Conservation (phyloP, 164 flowering plant genomes). For the Tetracentron sinense region DNA sequence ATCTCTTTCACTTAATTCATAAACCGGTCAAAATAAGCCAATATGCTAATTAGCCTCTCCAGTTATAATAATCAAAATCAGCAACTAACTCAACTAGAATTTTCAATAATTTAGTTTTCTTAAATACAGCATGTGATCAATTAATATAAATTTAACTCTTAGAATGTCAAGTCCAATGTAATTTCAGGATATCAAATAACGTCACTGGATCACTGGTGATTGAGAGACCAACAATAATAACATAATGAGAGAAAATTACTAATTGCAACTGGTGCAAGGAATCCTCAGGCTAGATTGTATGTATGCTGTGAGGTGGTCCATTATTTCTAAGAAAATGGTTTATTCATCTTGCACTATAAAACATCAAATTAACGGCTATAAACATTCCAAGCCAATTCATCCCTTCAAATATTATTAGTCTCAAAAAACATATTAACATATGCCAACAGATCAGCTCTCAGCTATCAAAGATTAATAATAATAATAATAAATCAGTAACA, state of each 20-base stretch:
- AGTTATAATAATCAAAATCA: not conserved
- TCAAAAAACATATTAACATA: too few species aligned
- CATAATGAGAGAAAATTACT: not conserved
- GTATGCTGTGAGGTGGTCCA: too few species aligned
- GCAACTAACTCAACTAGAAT: not conserved
- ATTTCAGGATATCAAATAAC: not conserved
- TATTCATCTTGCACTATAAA: too few species aligned
- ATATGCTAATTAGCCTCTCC: too few species aligned
- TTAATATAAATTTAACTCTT: too few species aligned
- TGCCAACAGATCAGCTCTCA: too few species aligned
- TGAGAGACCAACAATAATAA: not conserved
- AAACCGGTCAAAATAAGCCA: slow-evolving; percentile 5
- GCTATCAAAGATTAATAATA: too few species aligned
- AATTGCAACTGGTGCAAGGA: not conserved
- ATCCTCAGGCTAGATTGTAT: not conserved
- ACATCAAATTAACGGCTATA: not conserved
- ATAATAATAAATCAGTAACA: too few species aligned
- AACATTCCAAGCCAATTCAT: too few species aligned
- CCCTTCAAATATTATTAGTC: too few species aligned
- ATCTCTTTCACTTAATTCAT: slow-evolving; percentile 74
- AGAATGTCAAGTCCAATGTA: not conserved
- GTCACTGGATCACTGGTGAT: not conserved
- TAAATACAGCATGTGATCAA: not conserved
- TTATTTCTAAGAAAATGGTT: not conserved
- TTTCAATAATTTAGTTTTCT: not conserved